phyloP scores from a whole-genome alignment of 2,329 filamentous ascomycete genomes.

The Leptographium galeiforme region DNA sequence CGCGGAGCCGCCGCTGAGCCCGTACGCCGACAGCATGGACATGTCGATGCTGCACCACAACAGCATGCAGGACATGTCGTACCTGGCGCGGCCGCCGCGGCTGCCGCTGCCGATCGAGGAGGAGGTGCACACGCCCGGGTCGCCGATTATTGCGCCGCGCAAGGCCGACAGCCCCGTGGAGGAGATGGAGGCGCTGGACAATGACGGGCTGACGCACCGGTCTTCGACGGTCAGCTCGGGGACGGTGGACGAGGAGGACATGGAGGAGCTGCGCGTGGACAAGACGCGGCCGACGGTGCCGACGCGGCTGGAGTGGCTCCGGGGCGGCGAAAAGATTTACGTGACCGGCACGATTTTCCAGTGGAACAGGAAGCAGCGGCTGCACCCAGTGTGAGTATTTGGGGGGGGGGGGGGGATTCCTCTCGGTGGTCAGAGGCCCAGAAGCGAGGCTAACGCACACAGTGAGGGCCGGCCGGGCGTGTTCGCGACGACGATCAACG shows the following conservation, averaged over 20 bases:
- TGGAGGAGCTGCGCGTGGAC: slow-evolving; percentile 63
- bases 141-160: slow-evolving; percentile 67
- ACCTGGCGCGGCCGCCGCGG: slow-evolving; percentile 63
- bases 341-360: slow-evolving; percentile 95
- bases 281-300: slow-evolving; percentile 68
- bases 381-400: slow-evolving; percentile 66
- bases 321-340: slow-evolving; percentile 77
- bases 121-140: slow-evolving; percentile 78
- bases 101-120: slow-evolving; percentile 89
- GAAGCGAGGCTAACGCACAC: neutral
- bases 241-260: slow-evolving; percentile 44
- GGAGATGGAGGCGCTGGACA: slow-evolving; percentile 37
- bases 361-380: slow-evolving; percentile 87
- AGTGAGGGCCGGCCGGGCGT: slow-evolving; percentile 46
- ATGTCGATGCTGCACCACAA: slow-evolving; percentile 33
- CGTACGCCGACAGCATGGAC: slow-evolving; percentile 24
- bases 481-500: slow-evolving; percentile 65
- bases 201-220: slow-evolving; percentile 34
- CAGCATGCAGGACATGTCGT: slow-evolving; percentile 50
- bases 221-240: slow-evolving; percentile 47
- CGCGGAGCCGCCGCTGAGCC: slow-evolving; percentile 16
- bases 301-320: slow-evolving; percentile 74
- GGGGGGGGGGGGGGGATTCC: too few species aligned
- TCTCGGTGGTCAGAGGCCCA: too few species aligned
- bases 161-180: slow-evolving; percentile 41